Percentiles rank a stretch among this genome's conserved stretches.
Evolutionary conservation across 768 basidiomycete genomes (phyloP).

Genomic region (Chlorophyllum brunneum): DNA sequence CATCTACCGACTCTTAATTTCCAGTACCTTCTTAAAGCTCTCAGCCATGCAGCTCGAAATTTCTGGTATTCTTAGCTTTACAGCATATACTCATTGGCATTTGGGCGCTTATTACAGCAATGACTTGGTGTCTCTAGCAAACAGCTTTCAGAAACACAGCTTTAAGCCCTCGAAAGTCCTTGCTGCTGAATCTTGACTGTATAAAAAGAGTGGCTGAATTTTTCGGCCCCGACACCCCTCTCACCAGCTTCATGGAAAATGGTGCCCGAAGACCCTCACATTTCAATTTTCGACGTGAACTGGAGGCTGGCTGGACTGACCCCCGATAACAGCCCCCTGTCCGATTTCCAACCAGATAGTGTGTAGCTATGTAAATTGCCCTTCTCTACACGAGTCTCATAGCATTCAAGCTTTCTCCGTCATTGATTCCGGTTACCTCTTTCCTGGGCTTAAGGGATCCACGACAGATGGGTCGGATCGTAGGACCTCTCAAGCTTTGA

Average conservation of each 20-base stretch:
- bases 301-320: not conserved
- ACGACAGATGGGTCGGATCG: not conserved
- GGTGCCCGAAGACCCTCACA: not conserved
- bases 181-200: conserved; percentile 4
- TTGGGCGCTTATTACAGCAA: conserved; percentile 1
- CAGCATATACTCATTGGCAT: not conserved
- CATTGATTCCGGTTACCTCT: not conserved
- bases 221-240: not conserved
- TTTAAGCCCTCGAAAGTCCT: not conserved
- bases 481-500: conserved; percentile 2
- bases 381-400: not conserved
- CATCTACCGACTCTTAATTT: not conserved
- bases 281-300: not conserved
- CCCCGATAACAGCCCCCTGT: not conserved
- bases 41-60: too few relatives aligned
- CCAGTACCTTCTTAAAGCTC: not conserved
- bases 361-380: not conserved
- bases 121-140: not conserved
- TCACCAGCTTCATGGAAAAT: not conserved
- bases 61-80: not conserved
- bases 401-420: not conserved
- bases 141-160: conserved; percentile 8
- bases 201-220: too few relatives aligned
- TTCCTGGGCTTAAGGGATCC: too few relatives aligned
- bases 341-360: not conserved